phyloP scores from a whole-genome alignment of 2,329 filamentous ascomycete species.

The Clarireedia hainanense region DNA sequence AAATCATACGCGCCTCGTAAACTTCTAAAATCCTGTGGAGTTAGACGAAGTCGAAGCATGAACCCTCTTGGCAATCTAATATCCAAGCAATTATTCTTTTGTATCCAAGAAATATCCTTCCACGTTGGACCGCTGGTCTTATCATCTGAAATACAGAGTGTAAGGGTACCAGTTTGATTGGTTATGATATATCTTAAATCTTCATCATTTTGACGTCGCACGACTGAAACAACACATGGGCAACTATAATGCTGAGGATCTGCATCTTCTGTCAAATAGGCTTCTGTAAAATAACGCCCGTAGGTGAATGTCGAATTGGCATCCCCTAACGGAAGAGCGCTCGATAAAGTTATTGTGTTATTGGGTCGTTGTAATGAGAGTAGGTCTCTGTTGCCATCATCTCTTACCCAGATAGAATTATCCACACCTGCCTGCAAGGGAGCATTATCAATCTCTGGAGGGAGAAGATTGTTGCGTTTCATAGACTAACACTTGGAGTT shows the following conservation, averaged over 20 bases:
- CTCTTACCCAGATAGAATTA: conserved; percentile 73
- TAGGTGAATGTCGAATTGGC: conserved; percentile 68
- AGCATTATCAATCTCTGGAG: conserved; percentile 52
- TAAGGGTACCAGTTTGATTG: conserved; percentile 72
- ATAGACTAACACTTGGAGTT: conserved; percentile 47
- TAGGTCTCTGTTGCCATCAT: conserved; percentile 34
- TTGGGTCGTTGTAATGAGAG: conserved; percentile 21
- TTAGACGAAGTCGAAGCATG: conserved; percentile 60
- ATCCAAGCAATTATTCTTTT: conserved; percentile 56
- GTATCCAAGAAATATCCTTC: conserved; percentile 76
- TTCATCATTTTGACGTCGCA: conserved; percentile 61
- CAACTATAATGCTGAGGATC: conserved; percentile 61
- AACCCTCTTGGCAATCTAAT: conserved; percentile 71
- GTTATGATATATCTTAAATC: conserved; percentile 66
- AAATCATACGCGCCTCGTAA: conserved; percentile 83
- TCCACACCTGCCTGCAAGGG: conserved; percentile 72
- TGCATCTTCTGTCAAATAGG: conserved; percentile 64
- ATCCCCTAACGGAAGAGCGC: conserved; percentile 71
- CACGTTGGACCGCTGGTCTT: conserved; percentile 64
- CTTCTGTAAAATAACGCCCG: conserved; percentile 67
- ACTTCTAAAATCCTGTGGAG: conserved; percentile 68
- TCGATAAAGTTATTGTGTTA: conserved; percentile 40
- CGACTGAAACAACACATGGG: conserved; percentile 67
- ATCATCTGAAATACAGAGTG: conserved; percentile 63
- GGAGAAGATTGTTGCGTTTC: conserved; percentile 73